Percentiles rank a stretch among this genome's conserved stretches.
Evolutionary conservation across 345 rosid species (phyloP).

Genomic region (Hibiscus trionum): DNA sequence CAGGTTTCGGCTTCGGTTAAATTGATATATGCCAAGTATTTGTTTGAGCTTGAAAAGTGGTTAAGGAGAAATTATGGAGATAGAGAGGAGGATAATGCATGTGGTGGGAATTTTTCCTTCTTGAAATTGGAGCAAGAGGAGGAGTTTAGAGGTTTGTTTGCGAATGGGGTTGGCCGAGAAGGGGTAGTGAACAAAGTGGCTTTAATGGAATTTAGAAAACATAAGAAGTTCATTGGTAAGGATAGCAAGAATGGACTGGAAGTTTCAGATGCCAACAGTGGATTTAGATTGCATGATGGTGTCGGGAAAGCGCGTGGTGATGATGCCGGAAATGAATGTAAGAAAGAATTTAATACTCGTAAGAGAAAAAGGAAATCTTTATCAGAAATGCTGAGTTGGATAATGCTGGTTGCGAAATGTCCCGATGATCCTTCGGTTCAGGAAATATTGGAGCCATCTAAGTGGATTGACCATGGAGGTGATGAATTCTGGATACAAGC

Average conservation of each 20-base stretch:
- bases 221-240: constrained; percentile 5
- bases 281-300: constrained; percentile 6
- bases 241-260: constrained; percentile 8
- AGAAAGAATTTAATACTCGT: constrained; percentile 16
- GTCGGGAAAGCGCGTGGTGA: background rate
- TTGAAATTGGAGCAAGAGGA: constrained; percentile 34
- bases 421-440: constrained; percentile 42
- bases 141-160: constrained; percentile 39
- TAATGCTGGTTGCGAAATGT: constrained; percentile 41
- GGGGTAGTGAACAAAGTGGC: constrained; percentile 20
- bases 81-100: constrained; percentile 14
- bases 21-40: constrained; percentile 46
- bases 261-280: constrained; percentile 12
- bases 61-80: constrained; percentile 20
- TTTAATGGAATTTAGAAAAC: constrained; percentile 9
- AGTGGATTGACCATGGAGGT: constrained; percentile 33
- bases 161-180: constrained; percentile 11
- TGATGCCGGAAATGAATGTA: background rate
- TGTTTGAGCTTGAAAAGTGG: constrained; percentile 50
- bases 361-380: constrained; percentile 42
- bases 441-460: constrained; percentile 30
- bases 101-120: constrained; percentile 18
- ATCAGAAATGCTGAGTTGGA: constrained; percentile 53
- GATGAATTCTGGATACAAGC: constrained; percentile 39
- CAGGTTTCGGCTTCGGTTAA: constrained; percentile 31